Base-by-base conservation (phyloP, 2,329 filamentous ascomycete species). In the Aspergillus sp. region DNA sequence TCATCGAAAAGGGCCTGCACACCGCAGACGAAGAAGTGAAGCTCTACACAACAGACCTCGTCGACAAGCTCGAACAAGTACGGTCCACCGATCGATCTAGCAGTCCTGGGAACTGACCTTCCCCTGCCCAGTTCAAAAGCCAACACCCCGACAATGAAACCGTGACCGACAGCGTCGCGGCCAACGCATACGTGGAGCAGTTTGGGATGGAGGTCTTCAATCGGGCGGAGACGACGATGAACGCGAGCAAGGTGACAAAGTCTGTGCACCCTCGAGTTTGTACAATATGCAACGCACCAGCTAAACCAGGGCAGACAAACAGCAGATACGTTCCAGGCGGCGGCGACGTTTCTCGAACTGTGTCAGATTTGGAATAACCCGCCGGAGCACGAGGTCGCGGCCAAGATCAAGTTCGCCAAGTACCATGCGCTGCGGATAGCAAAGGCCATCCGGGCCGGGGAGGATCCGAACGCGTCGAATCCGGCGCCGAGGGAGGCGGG, bases 351-450 rank as follows among this genome's bases (percentile, higher is more conserved):
- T 58, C 78, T 96, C 51, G 86, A 95, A 45, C 69, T 96, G 4
- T 73, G 85, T 35, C 80, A 80, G 42, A 82, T 94, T 49, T 98
- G 89, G 86, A 80, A 5, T 22, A 22, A 78, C 4, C 62, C 74
- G 0, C 65, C 80, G 8, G 84, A 93, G 20, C 63, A 74, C 1
- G 86, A 96, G 51, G 76, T 80, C 13, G 70, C 78, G 24, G 75
- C 86, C 34, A 96, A 94, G 68, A 86, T 89, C 61, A 95, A 93
- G 58, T 98, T 85, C 55, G 86, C 89, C 26, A 98, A 96, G 60
- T 98, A 85, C 72, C 93, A 96, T 57, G 88, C 89, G 2, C 67
- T 89, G 22, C 77, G 91, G 36, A 98, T 98, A 52, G 71, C 83
- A 11, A 94, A 85, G 61, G 91, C 91, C 8, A 74, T 95, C 50